Evolutionary conservation across 2,329 filamentous ascomycete genomes (phyloP).

Genomic region (Pseudogymnoascus sp.): DNA sequence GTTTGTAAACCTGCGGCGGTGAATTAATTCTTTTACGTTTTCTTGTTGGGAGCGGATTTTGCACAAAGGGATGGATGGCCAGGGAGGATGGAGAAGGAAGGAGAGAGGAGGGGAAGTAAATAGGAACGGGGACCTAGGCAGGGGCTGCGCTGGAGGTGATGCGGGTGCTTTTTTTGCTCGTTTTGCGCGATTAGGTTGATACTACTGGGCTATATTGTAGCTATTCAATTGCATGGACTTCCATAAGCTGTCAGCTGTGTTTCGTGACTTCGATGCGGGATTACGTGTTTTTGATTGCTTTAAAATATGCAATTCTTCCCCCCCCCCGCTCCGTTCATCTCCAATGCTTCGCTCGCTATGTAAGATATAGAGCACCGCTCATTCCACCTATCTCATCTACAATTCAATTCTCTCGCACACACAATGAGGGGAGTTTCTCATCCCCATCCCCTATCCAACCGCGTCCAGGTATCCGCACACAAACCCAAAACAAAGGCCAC

Average conservation of each 20-base stretch:
- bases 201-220: not conserved
- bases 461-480: not conserved
- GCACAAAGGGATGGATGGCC: not conserved
- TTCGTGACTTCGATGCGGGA: too few species aligned
- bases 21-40: not conserved
- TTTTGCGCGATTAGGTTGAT: conserved; percentile 7
- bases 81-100: not conserved
- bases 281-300: not conserved
- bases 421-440: too few species aligned
- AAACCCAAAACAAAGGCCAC: not conserved
- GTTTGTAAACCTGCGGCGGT: not conserved
- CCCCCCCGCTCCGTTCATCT: not conserved
- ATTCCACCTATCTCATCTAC: not conserved
- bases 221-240: conserved; percentile 1
- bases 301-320: not conserved
- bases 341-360: not conserved
- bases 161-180: not conserved
- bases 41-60: not conserved
- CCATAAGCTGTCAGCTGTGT: not conserved
- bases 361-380: not conserved
- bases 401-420: not conserved
- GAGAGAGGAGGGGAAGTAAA: not conserved
- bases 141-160: not conserved
- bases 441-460: not conserved
- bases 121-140: not conserved